A percentile compares a stretch with the other conserved stretches of the same genome.
Evolutionary conservation across 139 green algal species (phyloP).

Genomic region (Haematococcus lacustris): DNA sequence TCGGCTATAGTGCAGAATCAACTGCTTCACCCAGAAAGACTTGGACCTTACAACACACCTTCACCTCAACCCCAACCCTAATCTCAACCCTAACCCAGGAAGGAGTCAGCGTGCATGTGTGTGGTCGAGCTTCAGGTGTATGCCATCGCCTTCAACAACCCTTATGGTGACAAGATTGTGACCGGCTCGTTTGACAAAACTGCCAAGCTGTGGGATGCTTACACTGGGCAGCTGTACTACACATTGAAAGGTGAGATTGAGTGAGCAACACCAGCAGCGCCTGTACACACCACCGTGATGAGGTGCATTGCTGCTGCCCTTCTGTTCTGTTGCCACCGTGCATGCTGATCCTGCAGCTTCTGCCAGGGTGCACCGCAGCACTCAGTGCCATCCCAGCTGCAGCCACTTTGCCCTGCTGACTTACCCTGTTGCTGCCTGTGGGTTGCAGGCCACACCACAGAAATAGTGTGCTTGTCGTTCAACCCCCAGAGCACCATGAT

Average conservation of each 20-base stretch:
- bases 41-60: not conserved
- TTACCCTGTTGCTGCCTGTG: not conserved
- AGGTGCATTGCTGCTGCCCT: no score
- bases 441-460: conserved; percentile 57
- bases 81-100: not conserved
- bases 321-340: no score
- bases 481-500: conserved; percentile 62
- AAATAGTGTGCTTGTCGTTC: conserved; percentile 72
- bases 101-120: not conserved
- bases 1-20: no score
- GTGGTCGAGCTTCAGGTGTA: no score
- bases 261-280: no score
- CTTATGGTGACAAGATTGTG: conserved; percentile 66
- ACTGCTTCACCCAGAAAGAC: not conserved
- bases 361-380: no score
- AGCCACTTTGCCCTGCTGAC: not conserved
- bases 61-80: no score
- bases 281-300: no score
- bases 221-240: conserved; percentile 58
- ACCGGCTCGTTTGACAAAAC: conserved; percentile 73
- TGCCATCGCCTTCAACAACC: conserved; percentile 76
- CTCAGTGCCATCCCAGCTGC: no score
- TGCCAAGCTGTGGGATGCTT: conserved; percentile 56
- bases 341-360: no score
- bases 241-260: conserved; percentile 38